Percentiles rank a stretch among this genome's conserved stretches.
Conservation (phyloP, 2,329 filamentous ascomycete genomes). For the Diaporthe caulivora region DNA sequence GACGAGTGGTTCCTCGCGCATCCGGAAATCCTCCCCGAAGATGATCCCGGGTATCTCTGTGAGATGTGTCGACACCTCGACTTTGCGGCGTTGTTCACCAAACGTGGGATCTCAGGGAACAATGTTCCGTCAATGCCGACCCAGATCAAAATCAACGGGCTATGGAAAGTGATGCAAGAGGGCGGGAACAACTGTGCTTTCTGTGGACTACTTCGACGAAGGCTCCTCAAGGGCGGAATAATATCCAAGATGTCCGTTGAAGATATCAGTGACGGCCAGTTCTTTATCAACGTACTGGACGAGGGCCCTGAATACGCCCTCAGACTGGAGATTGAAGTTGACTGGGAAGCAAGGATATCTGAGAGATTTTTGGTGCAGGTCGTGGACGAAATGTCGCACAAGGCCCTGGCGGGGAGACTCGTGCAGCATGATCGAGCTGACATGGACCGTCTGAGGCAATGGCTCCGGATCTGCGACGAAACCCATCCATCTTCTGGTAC, state of each 20-base stretch:
- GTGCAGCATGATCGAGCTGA: background rate
- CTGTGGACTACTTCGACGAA: background rate
- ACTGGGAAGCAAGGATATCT: background rate
- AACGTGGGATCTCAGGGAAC: background rate
- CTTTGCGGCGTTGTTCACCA: background rate
- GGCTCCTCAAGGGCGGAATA: background rate
- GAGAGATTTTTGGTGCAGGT: background rate
- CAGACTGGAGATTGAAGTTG: background rate
- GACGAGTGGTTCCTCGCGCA: background rate
- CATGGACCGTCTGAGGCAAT: background rate
- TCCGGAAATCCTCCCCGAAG: background rate
- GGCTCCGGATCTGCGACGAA: background rate
- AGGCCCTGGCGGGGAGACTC: background rate
- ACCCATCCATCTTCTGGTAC: background rate
- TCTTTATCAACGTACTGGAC: conserved; percentile 7
- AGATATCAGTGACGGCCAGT: background rate
- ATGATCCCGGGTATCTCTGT: background rate
- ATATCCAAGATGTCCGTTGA: background rate
- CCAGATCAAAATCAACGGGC: background rate
- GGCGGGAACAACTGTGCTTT: background rate
- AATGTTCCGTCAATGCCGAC: background rate
- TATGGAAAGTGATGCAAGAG: background rate
- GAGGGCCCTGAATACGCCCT: background rate
- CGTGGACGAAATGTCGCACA: background rate
- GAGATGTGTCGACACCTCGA: background rate